A percentile compares a stretch with the other conserved stretches of the same genome.
These are phyloP conservation scores for Dendrobium chrysotoxum DNA, from an alignment of 106 monocot genomes.

Conservation along the genomic window DNA sequence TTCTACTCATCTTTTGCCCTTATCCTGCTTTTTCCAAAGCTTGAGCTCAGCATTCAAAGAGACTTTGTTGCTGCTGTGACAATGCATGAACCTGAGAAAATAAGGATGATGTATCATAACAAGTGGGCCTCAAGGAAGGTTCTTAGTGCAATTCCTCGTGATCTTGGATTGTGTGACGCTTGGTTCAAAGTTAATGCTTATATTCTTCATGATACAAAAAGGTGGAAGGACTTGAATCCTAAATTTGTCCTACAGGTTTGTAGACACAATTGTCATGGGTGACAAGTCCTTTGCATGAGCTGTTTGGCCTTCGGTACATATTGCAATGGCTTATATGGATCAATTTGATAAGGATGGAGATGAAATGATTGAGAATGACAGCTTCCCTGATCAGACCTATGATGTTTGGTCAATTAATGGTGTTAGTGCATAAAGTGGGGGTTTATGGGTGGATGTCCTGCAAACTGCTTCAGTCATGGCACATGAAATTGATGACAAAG, in stretches of 20 bases:
- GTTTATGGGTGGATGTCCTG: constrained; percentile 71
- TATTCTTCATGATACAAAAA: constrained; percentile 38
- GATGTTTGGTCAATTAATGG: constrained; percentile 63
- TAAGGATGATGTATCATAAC: constrained; percentile 27
- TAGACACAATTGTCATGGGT: constrained; percentile 47
- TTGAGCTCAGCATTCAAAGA: constrained; percentile 70
- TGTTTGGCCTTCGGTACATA: constrained; percentile 76
- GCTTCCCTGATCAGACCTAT: constrained; percentile 71
- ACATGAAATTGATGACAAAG: constrained; percentile 37
- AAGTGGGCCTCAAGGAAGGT: constrained; percentile 47
- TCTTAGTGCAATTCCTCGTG: constrained; percentile 78
- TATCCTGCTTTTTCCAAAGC: constrained; percentile 58
- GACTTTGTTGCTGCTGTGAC: constrained; percentile 70
- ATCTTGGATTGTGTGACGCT: constrained; percentile 58
- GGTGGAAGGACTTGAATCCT: constrained; percentile 76
- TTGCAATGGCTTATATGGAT: constrained; percentile 10
- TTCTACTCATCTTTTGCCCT: constrained; percentile 88
- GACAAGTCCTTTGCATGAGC: constrained; percentile 55
- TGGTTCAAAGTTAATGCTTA: constrained; percentile 75
- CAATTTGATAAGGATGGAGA: constrained; percentile 76
- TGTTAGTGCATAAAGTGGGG: constrained; percentile 71
- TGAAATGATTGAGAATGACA: constrained; percentile 82
- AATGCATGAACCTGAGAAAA: constrained; percentile 66
- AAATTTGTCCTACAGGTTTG: constrained; percentile 81
- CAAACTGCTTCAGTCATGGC: constrained; percentile 79